phyloP scores from a whole-genome alignment of 257 asterid genomes.

The Primulina huaijiensis region DNA sequence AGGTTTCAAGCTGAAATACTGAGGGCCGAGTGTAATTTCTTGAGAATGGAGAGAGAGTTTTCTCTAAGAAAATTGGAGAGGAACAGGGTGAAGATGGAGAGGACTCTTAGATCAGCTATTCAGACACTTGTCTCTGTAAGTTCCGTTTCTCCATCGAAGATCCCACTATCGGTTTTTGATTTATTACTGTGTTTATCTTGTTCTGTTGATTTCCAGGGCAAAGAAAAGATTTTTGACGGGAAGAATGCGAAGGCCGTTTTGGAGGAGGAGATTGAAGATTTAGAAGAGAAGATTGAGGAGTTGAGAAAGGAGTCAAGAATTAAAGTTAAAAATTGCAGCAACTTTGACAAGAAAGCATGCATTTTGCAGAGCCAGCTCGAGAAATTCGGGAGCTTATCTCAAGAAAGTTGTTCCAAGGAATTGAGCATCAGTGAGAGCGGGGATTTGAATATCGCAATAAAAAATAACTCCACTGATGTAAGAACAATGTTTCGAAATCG shows the following conservation, averaged over 20 bases:
- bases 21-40: conserved; percentile 50
- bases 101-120: conserved; percentile 45
- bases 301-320: conserved; percentile 40
- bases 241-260: conserved; percentile 29
- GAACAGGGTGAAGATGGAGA: conserved; percentile 44
- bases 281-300: conserved; percentile 51
- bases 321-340: conserved; percentile 40
- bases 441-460: conserved; percentile 18
- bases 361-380: conserved; percentile 53
- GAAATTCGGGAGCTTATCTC: conserved; percentile 44
- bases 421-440: conserved; percentile 22
- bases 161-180: background rate
- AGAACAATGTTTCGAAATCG: conserved; percentile 14
- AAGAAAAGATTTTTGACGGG: conserved; percentile 39
- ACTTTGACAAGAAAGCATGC: conserved; percentile 57
- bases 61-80: conserved; percentile 54
- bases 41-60: conserved; percentile 49
- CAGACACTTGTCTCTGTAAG: conserved; percentile 48
- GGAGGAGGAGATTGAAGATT: conserved; percentile 51
- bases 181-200: background rate
- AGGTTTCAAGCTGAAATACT: conserved; percentile 52
- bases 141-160: background rate
- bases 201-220: conserved; percentile 36
- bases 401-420: conserved; percentile 26
- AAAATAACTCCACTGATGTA: conserved; percentile 40